These are phyloP conservation scores for Plasmodium knowlesi DNA, from an alignment of 169 alveolate species.

Conservation along the genomic window DNA sequence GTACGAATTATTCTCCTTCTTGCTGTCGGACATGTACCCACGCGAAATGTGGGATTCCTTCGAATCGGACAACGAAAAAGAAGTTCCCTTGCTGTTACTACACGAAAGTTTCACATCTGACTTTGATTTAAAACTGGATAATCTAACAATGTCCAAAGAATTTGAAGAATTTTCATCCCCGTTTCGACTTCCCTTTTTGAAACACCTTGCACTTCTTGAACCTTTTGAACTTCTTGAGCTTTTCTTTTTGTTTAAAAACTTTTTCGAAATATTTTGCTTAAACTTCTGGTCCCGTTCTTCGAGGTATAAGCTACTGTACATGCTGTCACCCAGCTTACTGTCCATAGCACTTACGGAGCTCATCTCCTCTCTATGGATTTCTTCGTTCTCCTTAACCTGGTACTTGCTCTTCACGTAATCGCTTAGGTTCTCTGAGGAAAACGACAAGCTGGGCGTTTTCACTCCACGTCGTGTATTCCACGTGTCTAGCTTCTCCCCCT, in stretches of 20 bases:
- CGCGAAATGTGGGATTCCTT: neutral
- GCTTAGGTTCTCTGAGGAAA: neutral
- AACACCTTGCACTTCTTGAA: neutral
- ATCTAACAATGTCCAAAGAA: conserved; percentile 27
- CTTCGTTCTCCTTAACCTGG: neutral
- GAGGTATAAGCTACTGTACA: conserved; percentile 26
- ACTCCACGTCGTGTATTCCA: neutral
- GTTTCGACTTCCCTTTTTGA: conserved; percentile 9
- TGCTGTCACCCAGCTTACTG: neutral
- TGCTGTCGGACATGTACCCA: neutral
- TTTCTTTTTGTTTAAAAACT: neutral
- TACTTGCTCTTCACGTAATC: neutral
- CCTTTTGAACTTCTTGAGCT: neutral
- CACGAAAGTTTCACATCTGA: neutral
- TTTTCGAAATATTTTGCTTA: conserved; percentile 5
- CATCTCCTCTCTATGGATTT: neutral
- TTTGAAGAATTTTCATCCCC: conserved; percentile 53
- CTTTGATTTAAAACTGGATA: conserved; percentile 58
- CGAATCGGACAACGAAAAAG: neutral
- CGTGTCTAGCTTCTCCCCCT: neutral
- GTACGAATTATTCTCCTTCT: conserved; percentile 47
- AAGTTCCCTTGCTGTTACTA: neutral
- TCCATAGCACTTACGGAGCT: conserved; percentile 1
- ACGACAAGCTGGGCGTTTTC: neutral
- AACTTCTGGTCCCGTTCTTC: neutral